Evolutionary conservation across 768 basidiomycete species (phyloP), one percentile per base, ranked within the genome.

Genomic region (Leccinum boreale): DNA sequence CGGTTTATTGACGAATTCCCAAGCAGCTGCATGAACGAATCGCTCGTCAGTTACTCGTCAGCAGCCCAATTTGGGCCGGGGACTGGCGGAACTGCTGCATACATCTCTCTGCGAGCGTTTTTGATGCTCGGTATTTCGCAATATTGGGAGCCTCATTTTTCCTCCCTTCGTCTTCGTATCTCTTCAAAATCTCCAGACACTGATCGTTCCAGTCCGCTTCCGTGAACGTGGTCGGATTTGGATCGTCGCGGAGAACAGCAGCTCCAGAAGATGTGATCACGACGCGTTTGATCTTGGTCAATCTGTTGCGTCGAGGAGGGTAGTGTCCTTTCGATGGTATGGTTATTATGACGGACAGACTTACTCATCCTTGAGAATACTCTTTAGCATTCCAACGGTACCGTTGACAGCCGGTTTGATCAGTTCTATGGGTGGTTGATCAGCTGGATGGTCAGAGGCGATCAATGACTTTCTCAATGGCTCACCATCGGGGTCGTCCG

Each of bases 181-280:
- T 72, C 49, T 73, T 65, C 15, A 82, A 63, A 4, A 81, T 73
- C 21, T 73, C 71, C 2, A 73, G 56, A 35, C 56, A 62, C 50
- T 72, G 72, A 15, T 81, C 67, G 63, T 88, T 86, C 90, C 89
- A 90, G 69, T 89, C 77, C 12, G 62, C 59, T 65, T 87, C 85
- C 39, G 67, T 73, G 62, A 77, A 82, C 1, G 72, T 71, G 1
- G 45, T 39, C 0, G 68, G 62, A 0, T 63, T 65, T 1, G 75
- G 69, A 0, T 62, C 60, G 0, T 70, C 58, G 5, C 61, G 60
- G 3, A 80, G 61, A 17, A 87, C 63, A 0, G 85, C 73, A 1
- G 81, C 87, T 50, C 69, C 74, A 2, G 88, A 90, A 14, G 84
- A 84, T 0, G 87, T 89, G 58, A 89, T 70, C 8, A 91, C 83